These are phyloP conservation scores for Solanum chmielewskii DNA, from an alignment of 257 asterid species.

Conservation along the genomic window DNA sequence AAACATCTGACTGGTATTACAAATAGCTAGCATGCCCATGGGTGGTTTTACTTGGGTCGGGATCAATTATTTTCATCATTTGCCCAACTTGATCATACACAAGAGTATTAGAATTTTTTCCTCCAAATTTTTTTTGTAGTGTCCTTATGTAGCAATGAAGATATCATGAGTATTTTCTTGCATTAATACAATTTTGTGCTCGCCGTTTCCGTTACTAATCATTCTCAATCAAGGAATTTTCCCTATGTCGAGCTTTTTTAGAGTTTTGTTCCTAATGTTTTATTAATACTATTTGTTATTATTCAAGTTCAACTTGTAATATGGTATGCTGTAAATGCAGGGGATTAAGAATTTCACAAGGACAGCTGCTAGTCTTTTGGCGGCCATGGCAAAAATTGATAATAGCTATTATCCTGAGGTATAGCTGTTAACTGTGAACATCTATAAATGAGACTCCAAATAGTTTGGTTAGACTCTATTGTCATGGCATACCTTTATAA, in stretches of 20 bases:
- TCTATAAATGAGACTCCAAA: not conserved
- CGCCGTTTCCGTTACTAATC: not conserved
- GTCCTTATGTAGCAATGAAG: not conserved
- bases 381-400: slow-evolving; percentile 78
- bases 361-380: slow-evolving; percentile 63
- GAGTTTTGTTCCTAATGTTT: not conserved
- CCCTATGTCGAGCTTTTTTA: not conserved
- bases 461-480: not conserved
- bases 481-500: not conserved
- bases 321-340: slow-evolving; percentile 25
- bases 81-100: not conserved
- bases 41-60: not conserved
- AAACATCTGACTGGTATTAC: not conserved
- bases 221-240: not conserved
- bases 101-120: not conserved
- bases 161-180: not conserved
- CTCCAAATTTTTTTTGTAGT: not conserved
- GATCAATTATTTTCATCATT: not conserved
- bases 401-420: slow-evolving; percentile 89
- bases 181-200: not conserved
- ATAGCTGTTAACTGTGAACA: slow-evolving; percentile 1
- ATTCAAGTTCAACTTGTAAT: not conserved
- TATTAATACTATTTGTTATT: not conserved
- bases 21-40: not conserved
- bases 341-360: slow-evolving; percentile 74